Conservation (phyloP, 768 basidiomycete genomes). For the Hygrophoropsis aurantiaca region DNA sequence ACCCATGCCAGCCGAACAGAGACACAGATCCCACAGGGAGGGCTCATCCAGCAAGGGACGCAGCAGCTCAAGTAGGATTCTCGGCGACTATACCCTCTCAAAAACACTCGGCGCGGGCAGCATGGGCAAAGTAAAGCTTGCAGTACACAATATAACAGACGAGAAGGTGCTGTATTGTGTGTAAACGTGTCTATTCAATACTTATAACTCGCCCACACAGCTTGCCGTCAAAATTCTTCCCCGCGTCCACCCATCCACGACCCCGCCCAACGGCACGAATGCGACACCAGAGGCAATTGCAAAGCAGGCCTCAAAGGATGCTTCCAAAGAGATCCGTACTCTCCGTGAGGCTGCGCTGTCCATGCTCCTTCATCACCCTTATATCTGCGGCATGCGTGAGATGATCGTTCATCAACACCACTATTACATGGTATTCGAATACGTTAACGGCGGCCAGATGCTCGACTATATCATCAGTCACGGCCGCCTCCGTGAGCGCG, state of each 20-base stretch:
- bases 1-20: constrained; percentile 22
- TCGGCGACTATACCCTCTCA: constrained; percentile 94
- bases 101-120: constrained; percentile 97
- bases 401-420: constrained; percentile 98
- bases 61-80: constrained; percentile 47
- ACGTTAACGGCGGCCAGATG: constrained; percentile 99
- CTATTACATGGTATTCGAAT: constrained; percentile 99
- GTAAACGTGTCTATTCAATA: constrained; percentile 1
- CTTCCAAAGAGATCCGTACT: constrained; percentile 94
- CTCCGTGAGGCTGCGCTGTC: constrained; percentile 94
- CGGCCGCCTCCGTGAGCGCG: constrained; percentile 90
- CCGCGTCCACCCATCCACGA: constrained; percentile 63
- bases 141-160: constrained; percentile 81
- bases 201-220: constrained; percentile 38
- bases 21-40: constrained; percentile 29
- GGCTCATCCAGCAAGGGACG: constrained; percentile 34
- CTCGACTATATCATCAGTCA: constrained; percentile 99
- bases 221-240: constrained; percentile 99
- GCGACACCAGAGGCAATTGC: constrained; percentile 58
- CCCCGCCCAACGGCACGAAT: constrained; percentile 46
- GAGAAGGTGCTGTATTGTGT: constrained; percentile 68
- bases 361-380: constrained; percentile 95
- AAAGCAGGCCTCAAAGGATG: constrained; percentile 85
- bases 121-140: constrained; percentile 99
- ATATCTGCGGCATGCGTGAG: constrained; percentile 99